Evolutionary conservation across 2,329 filamentous ascomycete genomes (phyloP).

Genomic region (Cordyceps fumosorosea): DNA sequence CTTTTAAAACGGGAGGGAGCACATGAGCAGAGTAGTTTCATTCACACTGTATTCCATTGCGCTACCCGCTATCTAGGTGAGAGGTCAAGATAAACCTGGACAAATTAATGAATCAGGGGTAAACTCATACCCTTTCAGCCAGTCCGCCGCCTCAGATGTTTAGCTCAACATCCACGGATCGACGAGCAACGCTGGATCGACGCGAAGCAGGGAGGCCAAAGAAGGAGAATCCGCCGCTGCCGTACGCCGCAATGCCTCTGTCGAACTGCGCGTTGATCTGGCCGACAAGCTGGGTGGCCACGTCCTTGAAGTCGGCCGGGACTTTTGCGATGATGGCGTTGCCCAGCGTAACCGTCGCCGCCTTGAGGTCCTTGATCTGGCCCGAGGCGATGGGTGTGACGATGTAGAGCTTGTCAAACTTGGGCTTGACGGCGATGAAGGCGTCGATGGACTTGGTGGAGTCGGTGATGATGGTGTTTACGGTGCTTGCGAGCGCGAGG

Average conservation of each 20-base stretch:
- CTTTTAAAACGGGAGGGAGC: too few relatives aligned
- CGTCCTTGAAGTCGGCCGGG: slow-evolving; percentile 7
- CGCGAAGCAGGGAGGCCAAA: background rate
- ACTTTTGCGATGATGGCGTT: slow-evolving; percentile 8
- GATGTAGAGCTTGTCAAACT: slow-evolving; percentile 9
- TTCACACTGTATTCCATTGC: too few relatives aligned
- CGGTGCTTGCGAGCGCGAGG: background rate
- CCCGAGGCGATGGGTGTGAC: slow-evolving; percentile 5
- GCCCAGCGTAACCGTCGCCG: background rate
- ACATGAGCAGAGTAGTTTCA: too few relatives aligned
- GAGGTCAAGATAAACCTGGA: too few relatives aligned
- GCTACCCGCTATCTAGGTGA: too few relatives aligned
- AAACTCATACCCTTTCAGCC: background rate
- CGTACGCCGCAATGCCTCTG: slow-evolving; percentile 5
- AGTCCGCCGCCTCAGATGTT: background rate
- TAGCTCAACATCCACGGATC: background rate
- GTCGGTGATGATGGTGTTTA: background rate
- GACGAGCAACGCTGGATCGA: background rate
- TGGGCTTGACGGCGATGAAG: slow-evolving; percentile 9
- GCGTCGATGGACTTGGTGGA: slow-evolving; percentile 1
- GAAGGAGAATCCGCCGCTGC: background rate
- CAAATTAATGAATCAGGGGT: too few relatives aligned
- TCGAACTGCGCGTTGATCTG: slow-evolving; percentile 10
- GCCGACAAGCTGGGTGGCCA: slow-evolving; percentile 3
- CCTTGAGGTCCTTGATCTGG: slow-evolving; percentile 7